Percentiles rank a stretch among this genome's conserved stretches.
Evolutionary conservation across 305 asterid species (phyloP).

Genomic region (Fraxinus ornus): DNA sequence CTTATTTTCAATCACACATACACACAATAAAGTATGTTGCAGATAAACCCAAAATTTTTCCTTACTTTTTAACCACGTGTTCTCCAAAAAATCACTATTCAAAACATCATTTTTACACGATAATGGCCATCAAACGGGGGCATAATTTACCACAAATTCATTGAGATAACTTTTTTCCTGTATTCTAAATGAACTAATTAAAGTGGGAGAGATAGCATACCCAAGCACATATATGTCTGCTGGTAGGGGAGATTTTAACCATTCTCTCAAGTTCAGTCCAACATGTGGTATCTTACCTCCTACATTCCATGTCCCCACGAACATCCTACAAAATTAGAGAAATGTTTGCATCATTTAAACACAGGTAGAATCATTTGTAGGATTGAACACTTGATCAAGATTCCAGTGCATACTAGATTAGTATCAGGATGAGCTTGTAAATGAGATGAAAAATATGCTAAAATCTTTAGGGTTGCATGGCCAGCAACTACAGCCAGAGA

Average conservation of each 20-base stretch:
- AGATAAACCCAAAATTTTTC: too few species aligned
- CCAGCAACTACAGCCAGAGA: neutral
- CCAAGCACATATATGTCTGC: conserved; percentile 84
- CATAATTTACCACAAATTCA: neutral
- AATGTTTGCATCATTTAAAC: neutral
- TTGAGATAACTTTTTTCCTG: neutral
- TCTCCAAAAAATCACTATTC: too few species aligned
- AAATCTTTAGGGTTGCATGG: conserved; percentile 3
- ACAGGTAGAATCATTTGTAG: neutral
- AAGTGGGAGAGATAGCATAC: conserved; percentile 33
- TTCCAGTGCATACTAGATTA: neutral
- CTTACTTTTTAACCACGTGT: too few species aligned
- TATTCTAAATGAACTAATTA: neutral
- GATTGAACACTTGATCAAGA: neutral
- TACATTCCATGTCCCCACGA: conserved; percentile 94
- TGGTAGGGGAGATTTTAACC: conserved; percentile 54
- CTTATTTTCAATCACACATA: too few species aligned
- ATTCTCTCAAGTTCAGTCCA: conserved; percentile 51
- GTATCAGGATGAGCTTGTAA: neutral
- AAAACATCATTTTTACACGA: too few species aligned
- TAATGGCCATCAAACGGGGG: neutral
- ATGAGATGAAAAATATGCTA: neutral
- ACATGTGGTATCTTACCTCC: conserved; percentile 77
- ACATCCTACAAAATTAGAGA: conserved; percentile 41
- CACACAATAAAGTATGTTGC: too few species aligned